These are phyloP conservation scores for Mikania micrantha DNA, from an alignment of 129 eudicot genomes.

Conservation along the genomic window DNA sequence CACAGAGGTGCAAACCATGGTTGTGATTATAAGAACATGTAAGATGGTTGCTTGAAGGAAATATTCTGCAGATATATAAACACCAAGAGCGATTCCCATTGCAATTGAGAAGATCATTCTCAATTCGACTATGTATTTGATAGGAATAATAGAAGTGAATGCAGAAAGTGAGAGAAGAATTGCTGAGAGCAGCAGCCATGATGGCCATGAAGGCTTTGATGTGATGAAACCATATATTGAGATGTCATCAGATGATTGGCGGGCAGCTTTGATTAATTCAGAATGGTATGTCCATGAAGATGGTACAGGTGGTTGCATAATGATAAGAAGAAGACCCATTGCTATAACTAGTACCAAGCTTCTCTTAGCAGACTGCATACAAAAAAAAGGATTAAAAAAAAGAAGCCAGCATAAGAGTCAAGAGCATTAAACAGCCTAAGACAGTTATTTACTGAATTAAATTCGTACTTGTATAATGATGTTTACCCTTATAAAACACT, in stretches of 20 bases:
- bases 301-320: slow-evolving; percentile 90
- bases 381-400: background rate
- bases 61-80: slow-evolving; percentile 83
- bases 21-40: slow-evolving; percentile 69
- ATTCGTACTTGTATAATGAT: too few species aligned
- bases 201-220: slow-evolving; percentile 92
- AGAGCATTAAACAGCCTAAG: background rate
- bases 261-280: slow-evolving; percentile 78
- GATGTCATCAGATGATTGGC: slow-evolving; percentile 82
- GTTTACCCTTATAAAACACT: background rate
- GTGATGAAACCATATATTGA: slow-evolving; percentile 90
- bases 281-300: slow-evolving; percentile 84
- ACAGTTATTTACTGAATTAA: too few species aligned
- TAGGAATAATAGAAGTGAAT: slow-evolving; percentile 80
- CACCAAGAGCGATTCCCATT: slow-evolving; percentile 82
- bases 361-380: slow-evolving; percentile 82
- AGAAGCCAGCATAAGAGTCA: background rate
- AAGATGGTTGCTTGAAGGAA: slow-evolving; percentile 77
- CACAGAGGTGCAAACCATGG: slow-evolving; percentile 81
- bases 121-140: slow-evolving; percentile 76
- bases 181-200: slow-evolving; percentile 86
- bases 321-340: slow-evolving; percentile 65
- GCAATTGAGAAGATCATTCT: slow-evolving; percentile 67
- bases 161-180: slow-evolving; percentile 84
- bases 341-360: slow-evolving; percentile 75